These are phyloP conservation scores for Cryphonectria naterciae DNA, from an alignment of 2,329 filamentous ascomycete species.

Conservation along the genomic window DNA sequence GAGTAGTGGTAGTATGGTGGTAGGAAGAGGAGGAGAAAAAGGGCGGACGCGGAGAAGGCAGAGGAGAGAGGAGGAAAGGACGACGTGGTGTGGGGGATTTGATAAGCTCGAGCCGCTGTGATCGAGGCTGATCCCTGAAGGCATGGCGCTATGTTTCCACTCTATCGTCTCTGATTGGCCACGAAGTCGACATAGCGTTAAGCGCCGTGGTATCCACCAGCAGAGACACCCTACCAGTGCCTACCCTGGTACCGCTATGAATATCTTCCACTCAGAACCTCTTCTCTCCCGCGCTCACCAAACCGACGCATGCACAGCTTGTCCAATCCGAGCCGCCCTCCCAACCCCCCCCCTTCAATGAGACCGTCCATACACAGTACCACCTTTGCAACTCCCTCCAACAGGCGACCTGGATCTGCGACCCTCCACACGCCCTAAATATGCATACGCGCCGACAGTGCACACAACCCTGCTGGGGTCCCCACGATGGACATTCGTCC, in stretches of 20 bases:
- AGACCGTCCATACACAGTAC: not conserved
- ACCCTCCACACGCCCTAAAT: not conserved
- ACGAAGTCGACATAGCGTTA: not conserved
- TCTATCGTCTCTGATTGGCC: not conserved
- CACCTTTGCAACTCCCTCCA: not conserved
- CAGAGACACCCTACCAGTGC: not conserved
- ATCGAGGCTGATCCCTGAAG: not conserved
- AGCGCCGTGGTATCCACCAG: not conserved
- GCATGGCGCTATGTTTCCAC: not conserved
- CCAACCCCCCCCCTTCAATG: not conserved
- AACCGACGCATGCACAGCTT: not conserved
- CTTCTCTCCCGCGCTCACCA: not conserved
- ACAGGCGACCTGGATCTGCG: not conserved
- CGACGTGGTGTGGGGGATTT: not conserved
- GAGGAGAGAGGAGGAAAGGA: not conserved
- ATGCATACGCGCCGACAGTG: conserved; percentile 20
- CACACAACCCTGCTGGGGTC: not conserved
- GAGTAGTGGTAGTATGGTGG: not conserved
- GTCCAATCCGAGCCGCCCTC: not conserved
- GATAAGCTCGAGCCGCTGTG: not conserved
- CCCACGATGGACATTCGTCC: not conserved
- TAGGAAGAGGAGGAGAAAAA: not conserved
- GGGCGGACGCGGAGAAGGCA: no score
- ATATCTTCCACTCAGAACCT: conserved; percentile 8
- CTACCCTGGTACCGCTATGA: not conserved